Conservation (phyloP, 768 basidiomycete genomes). For the Coprinopsis strossmayeri region DNA sequence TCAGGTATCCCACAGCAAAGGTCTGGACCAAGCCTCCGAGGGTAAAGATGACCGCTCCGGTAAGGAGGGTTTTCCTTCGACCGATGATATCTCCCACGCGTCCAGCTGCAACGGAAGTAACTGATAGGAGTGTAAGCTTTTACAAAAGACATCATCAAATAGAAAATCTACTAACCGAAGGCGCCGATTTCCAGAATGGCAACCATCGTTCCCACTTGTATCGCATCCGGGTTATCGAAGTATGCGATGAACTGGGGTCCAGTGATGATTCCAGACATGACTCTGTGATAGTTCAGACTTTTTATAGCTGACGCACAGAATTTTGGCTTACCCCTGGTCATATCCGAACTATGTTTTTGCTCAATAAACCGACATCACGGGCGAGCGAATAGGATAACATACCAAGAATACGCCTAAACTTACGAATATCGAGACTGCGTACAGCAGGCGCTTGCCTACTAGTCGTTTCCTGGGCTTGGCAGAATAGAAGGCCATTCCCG, state of each 20-base stretch:
- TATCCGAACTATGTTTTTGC: slow-evolving; percentile 91
- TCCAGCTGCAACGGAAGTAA: slow-evolving; percentile 86
- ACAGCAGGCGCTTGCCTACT: too few relatives aligned
- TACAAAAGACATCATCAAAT: neutral
- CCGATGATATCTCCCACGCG: slow-evolving; percentile 82
- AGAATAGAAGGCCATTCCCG: too few relatives aligned
- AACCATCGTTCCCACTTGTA: slow-evolving; percentile 89
- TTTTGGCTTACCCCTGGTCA: slow-evolving; percentile 73
- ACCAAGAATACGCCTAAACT: too few relatives aligned
- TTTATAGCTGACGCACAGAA: slow-evolving; percentile 1
- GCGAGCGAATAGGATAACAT: too few relatives aligned
- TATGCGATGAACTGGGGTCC: slow-evolving; percentile 76
- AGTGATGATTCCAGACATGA: slow-evolving; percentile 91
- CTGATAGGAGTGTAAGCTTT: slow-evolving; percentile 28
- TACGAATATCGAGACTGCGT: too few relatives aligned
- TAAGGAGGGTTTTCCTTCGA: slow-evolving; percentile 75
- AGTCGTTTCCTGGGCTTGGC: too few relatives aligned
- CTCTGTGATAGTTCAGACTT: slow-evolving; percentile 37
- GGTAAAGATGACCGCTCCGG: slow-evolving; percentile 79
- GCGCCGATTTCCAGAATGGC: slow-evolving; percentile 93
- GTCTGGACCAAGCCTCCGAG: slow-evolving; percentile 85
- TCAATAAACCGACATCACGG: too few relatives aligned
- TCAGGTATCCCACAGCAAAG: slow-evolving; percentile 67
- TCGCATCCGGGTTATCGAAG: slow-evolving; percentile 70
- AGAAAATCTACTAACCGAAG: slow-evolving; percentile 48